Conservation (phyloP, 495 filamentous ascomycete genomes). For the Penicillium argentinense region DNA sequence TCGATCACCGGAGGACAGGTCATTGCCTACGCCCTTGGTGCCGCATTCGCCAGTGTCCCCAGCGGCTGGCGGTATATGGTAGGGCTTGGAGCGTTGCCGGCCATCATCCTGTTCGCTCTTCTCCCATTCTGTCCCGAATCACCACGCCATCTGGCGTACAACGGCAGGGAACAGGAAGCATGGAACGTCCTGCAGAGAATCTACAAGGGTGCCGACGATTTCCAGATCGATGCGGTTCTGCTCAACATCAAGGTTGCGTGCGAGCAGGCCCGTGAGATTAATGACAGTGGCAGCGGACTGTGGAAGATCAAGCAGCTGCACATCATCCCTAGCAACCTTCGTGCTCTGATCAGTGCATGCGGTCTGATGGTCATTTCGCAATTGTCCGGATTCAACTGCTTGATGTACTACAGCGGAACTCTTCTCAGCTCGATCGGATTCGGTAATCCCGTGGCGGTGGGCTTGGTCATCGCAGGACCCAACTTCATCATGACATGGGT, state of each 20-base stretch:
- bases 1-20: slow-evolving; percentile 55
- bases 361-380: slow-evolving; percentile 50
- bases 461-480: slow-evolving; percentile 49
- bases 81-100: slow-evolving; percentile 50
- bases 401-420: slow-evolving; percentile 55
- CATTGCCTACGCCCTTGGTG: slow-evolving; percentile 52
- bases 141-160: slow-evolving; percentile 51
- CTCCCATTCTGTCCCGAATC: slow-evolving; percentile 53
- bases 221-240: slow-evolving; percentile 40
- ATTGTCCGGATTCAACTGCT: slow-evolving; percentile 48
- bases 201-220: slow-evolving; percentile 35
- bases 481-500: slow-evolving; percentile 55
- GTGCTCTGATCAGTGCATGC: slow-evolving; percentile 51
- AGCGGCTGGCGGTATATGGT: slow-evolving; percentile 56
- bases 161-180: slow-evolving; percentile 42
- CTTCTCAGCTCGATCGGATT: slow-evolving; percentile 56
- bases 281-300: slow-evolving; percentile 31
- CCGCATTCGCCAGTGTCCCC: slow-evolving; percentile 47
- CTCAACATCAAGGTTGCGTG: slow-evolving; percentile 35
- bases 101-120: slow-evolving; percentile 41
- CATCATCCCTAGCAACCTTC: slow-evolving; percentile 44
- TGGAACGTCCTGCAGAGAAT: slow-evolving; percentile 35
- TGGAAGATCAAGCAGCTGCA: slow-evolving; percentile 48
- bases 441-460: slow-evolving; percentile 50
- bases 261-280: slow-evolving; percentile 36